These are phyloP conservation scores for Ramaria rubella DNA, from an alignment of 768 basidiomycete species.

Conservation along the genomic window DNA sequence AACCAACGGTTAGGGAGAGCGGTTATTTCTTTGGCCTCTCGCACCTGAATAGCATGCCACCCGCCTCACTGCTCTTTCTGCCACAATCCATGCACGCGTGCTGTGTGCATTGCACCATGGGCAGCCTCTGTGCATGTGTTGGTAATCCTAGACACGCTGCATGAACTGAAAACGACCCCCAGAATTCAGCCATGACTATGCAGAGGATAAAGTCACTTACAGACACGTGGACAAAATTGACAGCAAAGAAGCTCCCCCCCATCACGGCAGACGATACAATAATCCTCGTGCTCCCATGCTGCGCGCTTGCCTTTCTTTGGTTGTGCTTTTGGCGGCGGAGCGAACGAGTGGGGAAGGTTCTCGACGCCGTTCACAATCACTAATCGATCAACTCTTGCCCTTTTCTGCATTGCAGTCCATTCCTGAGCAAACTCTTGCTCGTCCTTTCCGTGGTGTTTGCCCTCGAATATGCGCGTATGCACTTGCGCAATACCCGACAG, in stretches of 20 bases:
- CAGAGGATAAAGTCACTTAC: constrained; percentile 24
- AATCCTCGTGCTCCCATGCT: constrained; percentile 49
- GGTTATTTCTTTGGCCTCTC: too few species aligned
- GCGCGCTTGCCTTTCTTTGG: constrained; percentile 28
- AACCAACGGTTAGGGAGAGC: not conserved
- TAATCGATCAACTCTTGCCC: constrained; percentile 35
- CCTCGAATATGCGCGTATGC: constrained; percentile 53
- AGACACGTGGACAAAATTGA: constrained; percentile 42
- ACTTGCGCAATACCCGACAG: constrained; percentile 54
- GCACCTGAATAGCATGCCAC: constrained; percentile 58
- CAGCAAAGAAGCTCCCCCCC: constrained; percentile 50
- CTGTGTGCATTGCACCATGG: constrained; percentile 35
- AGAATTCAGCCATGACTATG: not conserved
- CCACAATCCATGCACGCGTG: constrained; percentile 43
- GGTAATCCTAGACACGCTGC: constrained; percentile 36
- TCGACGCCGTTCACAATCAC: constrained; percentile 33
- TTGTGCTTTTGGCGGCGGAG: constrained; percentile 12
- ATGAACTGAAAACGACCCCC: constrained; percentile 30
- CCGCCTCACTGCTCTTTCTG: constrained; percentile 39
- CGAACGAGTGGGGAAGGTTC: constrained; percentile 22
- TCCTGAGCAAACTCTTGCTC: constrained; percentile 35
- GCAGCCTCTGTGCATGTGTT: not conserved
- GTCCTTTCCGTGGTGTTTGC: constrained; percentile 30
- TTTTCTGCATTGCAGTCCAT: constrained; percentile 42
- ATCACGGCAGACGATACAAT: constrained; percentile 53